Base-by-base conservation (phyloP, 441 rosid species). In the Populus trichocarpa region DNA sequence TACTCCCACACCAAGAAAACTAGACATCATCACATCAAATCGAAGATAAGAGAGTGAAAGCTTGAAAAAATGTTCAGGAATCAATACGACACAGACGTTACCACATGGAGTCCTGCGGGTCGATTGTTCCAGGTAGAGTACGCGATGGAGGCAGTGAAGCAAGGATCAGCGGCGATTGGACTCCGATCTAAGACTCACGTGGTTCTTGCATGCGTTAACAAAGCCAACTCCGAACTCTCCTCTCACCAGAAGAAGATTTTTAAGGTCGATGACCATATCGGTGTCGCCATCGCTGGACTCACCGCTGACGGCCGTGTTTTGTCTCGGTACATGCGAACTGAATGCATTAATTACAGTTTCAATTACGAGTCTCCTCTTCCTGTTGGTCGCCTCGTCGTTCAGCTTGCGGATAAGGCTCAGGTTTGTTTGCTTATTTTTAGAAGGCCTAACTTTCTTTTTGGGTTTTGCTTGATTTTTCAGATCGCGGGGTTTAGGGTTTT, bases 111-210 rank as follows among this genome's bases (percentile, higher is more conserved):
- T 78, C 99, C 99, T 1, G 93, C 93, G 26, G 97, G 97, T 8
- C 80, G 97, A 74, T 86, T 96, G 23, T 92, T 91, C 81, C 99
- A 96, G 86, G 98, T 96, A 67, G 99, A 96, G 84, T 94, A 94
- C 86, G 97, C 99, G 50, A 96, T 96, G 99, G 99, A 96, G 87
- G 98, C 98, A 1, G 98, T 96, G 77, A 96, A 94, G 85, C 99
- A 94, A 82, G 99, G 99, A 38, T 94, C 97, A 18, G 99, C 98
- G 5, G 99, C 98, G 35, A 92, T 94, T 50, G 97, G 99, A 0
- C 95, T 91, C 86, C 92, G 99, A 94, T 96, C 99, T 84, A 94
- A 85, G 87, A 83, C 95, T 59, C 98, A 96, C 80, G 95, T 84
- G 50, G 97, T 94, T 26, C 86, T 92, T 68, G 98, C 91, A 25